Percentiles rank a stretch among this genome's conserved stretches.
Conservation (phyloP, 2,329 filamentous ascomycete genomes). For the Coniochaeta sp. region DNA sequence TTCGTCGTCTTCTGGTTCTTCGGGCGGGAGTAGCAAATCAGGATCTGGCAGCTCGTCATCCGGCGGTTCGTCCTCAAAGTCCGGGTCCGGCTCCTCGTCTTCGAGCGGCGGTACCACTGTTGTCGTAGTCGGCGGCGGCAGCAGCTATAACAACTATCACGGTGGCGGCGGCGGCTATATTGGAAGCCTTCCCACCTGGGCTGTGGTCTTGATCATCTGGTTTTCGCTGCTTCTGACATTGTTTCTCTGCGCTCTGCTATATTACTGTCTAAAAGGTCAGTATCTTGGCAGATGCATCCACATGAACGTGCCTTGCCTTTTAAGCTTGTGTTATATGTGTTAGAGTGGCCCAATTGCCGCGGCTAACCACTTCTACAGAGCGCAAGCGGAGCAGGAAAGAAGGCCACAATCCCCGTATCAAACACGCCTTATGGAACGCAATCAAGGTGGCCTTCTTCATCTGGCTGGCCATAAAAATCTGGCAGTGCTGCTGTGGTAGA, state of each 20-base stretch:
- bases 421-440: conserved; percentile 5
- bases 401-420: not conserved
- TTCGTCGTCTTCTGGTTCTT: not conserved
- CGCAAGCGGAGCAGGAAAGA: not conserved
- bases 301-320: not conserved
- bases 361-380: not conserved
- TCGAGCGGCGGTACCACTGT: not conserved
- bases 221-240: not conserved
- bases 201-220: not conserved
- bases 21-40: not conserved
- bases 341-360: not conserved
- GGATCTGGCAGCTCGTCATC: not conserved
- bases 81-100: not conserved
- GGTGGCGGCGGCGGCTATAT: not conserved
- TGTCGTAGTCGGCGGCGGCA: not conserved
- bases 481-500: conserved; percentile 1
- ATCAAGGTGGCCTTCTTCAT: conserved; percentile 3
- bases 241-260: not conserved
- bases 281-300: not conserved
- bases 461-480: conserved; percentile 3
- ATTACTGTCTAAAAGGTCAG: conserved; percentile 1
- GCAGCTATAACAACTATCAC: not conserved
- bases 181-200: not conserved
- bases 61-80: not conserved
- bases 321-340: not conserved